Evolutionary conservation across 2,329 filamentous ascomycete species (phyloP).

Genomic region (Zymoseptoria pseudotritici): DNA sequence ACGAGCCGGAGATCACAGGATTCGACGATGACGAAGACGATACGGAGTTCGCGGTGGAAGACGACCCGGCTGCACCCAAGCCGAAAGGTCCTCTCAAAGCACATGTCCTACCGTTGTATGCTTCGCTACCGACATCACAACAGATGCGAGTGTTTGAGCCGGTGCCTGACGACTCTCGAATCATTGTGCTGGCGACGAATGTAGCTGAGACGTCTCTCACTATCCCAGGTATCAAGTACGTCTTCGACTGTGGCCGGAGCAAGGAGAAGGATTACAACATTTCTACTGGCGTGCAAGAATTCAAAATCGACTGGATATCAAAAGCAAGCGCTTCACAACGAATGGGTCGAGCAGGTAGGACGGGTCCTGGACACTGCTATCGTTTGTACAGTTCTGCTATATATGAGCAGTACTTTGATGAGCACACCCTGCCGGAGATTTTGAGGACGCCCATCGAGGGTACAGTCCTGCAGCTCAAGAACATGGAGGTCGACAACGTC

Average conservation of each 20-base stretch:
- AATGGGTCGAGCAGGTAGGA: slow-evolving; percentile 88
- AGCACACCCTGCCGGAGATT: slow-evolving; percentile 84
- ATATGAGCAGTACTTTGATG: slow-evolving; percentile 79
- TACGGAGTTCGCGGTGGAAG: slow-evolving; percentile 45
- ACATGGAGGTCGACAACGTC: slow-evolving; percentile 84
- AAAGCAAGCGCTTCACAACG: slow-evolving; percentile 92
- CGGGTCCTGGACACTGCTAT: slow-evolving; percentile 93
- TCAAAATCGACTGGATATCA: slow-evolving; percentile 93
- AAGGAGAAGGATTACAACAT: slow-evolving; percentile 88
- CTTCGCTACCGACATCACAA: slow-evolving; percentile 79
- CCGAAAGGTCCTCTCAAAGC: slow-evolving; percentile 54
- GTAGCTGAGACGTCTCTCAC: slow-evolving; percentile 96
- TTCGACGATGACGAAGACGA: slow-evolving; percentile 51
- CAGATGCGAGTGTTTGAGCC: slow-evolving; percentile 86
- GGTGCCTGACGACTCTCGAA: slow-evolving; percentile 67
- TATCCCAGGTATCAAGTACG: slow-evolving; percentile 89
- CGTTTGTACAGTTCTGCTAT: slow-evolving; percentile 89
- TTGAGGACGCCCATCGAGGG: slow-evolving; percentile 84
- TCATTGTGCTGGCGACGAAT: slow-evolving; percentile 89
- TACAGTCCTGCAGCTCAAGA: slow-evolving; percentile 85
- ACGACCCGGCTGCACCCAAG: slow-evolving; percentile 44
- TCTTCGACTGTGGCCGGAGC: slow-evolving; percentile 86
- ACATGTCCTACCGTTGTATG: slow-evolving; percentile 90
- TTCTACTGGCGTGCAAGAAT: slow-evolving; percentile 88
- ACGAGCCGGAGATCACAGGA: slow-evolving; percentile 54